These are phyloP conservation scores for Trichoderma aggressivum DNA, from an alignment of 2,329 filamentous ascomycete species.

Conservation along the genomic window DNA sequence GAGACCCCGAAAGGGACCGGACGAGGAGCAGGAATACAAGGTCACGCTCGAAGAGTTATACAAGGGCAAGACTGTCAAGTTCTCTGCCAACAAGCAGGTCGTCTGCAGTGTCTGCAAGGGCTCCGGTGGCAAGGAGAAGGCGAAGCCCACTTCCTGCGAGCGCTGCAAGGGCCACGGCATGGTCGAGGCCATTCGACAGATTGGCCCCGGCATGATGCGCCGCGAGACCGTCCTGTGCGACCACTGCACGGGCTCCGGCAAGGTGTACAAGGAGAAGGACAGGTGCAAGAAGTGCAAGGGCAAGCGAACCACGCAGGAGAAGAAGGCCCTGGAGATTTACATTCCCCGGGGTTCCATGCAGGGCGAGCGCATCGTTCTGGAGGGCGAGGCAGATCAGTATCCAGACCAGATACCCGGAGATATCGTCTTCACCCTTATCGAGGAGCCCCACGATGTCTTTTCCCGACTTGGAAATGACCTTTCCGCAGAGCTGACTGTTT, in stretches of 20 bases:
- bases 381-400: constrained; percentile 90
- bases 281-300: constrained; percentile 99
- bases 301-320: constrained; percentile 78
- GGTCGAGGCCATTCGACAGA: constrained; percentile 72
- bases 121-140: constrained; percentile 84
- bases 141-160: constrained; percentile 77
- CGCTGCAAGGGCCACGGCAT: constrained; percentile 78
- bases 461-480: constrained; percentile 80
- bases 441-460: constrained; percentile 79
- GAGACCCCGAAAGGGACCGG: constrained; percentile 67
- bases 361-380: constrained; percentile 83
- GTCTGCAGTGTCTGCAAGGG: constrained; percentile 86
- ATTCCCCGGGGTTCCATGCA: constrained; percentile 84
- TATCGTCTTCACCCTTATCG: constrained; percentile 83
- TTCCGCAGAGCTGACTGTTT: constrained; percentile 75
- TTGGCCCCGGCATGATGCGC: constrained; percentile 83
- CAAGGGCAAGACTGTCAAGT: constrained; percentile 97
- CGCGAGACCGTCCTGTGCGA: constrained; percentile 77
- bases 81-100: constrained; percentile 91
- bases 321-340: constrained; percentile 94
- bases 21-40: constrained; percentile 88
- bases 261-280: constrained; percentile 91
- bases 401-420: constrained; percentile 88
- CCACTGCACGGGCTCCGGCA: constrained; percentile 79
- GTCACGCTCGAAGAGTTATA: constrained; percentile 93